Evolutionary conservation across 164 flowering plant species (phyloP), one percentile per base, ranked within the genome.

Genomic region (Sedum album): DNA sequence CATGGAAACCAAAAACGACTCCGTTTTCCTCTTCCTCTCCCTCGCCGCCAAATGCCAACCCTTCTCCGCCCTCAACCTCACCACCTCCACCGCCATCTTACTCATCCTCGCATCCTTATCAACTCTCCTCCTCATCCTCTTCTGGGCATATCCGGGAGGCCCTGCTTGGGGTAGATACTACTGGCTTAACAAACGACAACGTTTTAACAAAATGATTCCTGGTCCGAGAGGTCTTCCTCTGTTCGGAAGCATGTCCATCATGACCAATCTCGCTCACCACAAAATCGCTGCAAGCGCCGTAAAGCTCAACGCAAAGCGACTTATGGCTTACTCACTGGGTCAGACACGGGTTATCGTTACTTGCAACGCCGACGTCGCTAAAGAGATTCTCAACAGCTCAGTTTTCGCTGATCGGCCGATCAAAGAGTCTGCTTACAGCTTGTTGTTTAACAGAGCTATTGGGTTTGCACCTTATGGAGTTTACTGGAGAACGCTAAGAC

Each of bases 391-490:
- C 3, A 44, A 44, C 48, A 44, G 48, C n/a, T 44, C 48, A 0
- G 48, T 44, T 44, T 44, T 44, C 17, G 48, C 48, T 1, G 48
- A 44, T 2, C 11, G 48, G 17, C 48, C 48, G 15, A 44, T 44
- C 15, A 44, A 44, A 15, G 48, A 44, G 17, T 44, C 48, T 0
- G 76, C 63, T 18, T 85, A 85, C 74, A 85, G 92, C 86, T 75
- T 81, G 48, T 17, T 44, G 15, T 44, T 44, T 17, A 44, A 44
- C 4, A 44, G 48, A 44, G 48, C 48, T 11, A 44, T 44, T 44
- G 48, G 48, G 15, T 44, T 44, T 44, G 48, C 48, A 0, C 48
- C 48, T 44, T 44, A 44, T 4, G 48, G 48, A 13, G 48, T 44
- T 14, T 44, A 44, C 17, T 44, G 48, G 48, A 7, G 48, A 13